phyloP scores from a whole-genome alignment of 768 basidiomycete genomes.

The Mycena galopus region DNA sequence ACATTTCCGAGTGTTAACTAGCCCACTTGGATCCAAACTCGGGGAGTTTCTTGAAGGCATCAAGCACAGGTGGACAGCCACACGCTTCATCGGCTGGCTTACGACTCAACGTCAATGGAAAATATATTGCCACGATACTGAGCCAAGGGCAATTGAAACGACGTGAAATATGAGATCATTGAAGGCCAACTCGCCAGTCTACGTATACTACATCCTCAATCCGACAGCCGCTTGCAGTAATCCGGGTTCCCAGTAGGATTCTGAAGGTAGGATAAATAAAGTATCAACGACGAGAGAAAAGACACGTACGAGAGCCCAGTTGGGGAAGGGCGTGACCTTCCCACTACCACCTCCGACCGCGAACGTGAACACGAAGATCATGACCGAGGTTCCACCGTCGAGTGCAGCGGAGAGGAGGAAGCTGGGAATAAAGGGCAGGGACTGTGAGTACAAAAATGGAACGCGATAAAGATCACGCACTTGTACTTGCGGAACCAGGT shows the following conservation, averaged over 20 bases:
- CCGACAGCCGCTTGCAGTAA: slow-evolving; percentile 45
- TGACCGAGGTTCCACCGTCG: slow-evolving; percentile 41
- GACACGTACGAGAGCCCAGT: slow-evolving; percentile 43
- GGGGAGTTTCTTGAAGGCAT: too few species aligned
- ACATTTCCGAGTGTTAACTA: too few species aligned
- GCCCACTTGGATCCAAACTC: too few species aligned
- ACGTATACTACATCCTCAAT: background rate
- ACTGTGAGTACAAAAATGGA: background rate
- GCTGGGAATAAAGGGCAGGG: slow-evolving; percentile 17
- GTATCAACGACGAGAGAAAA: background rate
- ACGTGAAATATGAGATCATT: background rate
- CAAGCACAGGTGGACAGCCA: too few species aligned
- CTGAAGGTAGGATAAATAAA: slow-evolving; percentile 16
- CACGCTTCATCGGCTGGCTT: too few species aligned
- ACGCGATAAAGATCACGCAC: background rate
- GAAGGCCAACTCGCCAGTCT: background rate
- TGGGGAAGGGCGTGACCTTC: slow-evolving; percentile 38
- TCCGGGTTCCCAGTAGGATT: slow-evolving; percentile 49
- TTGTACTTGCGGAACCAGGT: slow-evolving; percentile 55
- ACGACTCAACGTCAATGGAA: too few species aligned
- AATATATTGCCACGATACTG: too few species aligned
- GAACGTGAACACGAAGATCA: slow-evolving; percentile 50
- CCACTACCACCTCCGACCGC: slow-evolving; percentile 47
- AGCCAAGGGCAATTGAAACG: background rate
- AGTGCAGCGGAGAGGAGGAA: slow-evolving; percentile 37